Conservation (phyloP, 768 basidiomycete species). For the Pleurotus ostreatus region DNA sequence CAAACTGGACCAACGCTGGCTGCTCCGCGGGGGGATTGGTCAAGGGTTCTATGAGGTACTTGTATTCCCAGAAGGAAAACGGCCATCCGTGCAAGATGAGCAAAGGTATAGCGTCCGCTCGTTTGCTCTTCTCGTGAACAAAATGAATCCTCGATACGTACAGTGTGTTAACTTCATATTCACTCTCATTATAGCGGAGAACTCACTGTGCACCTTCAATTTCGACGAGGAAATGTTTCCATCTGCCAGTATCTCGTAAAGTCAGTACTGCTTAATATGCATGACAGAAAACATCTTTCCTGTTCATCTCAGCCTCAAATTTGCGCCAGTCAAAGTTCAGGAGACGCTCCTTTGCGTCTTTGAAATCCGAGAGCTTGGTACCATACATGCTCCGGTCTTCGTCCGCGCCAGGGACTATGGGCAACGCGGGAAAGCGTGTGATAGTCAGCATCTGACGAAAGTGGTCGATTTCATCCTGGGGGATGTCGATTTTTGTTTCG, state of each 20-base stretch:
- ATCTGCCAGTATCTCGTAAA: neutral
- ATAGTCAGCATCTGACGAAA: neutral
- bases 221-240: neutral
- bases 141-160: constrained; percentile 1
- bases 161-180: neutral
- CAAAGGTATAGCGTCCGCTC: constrained; percentile 7
- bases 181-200: neutral
- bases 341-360: neutral
- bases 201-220: constrained; percentile 2
- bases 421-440: neutral
- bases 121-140: constrained; percentile 6
- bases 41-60: constrained; percentile 3
- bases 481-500: constrained; percentile 5
- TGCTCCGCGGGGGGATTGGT: constrained; percentile 3
- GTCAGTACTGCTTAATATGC: neutral
- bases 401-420: constrained; percentile 4
- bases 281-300: neutral
- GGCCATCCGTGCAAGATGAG: constrained; percentile 10
- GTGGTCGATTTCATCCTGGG: constrained; percentile 1
- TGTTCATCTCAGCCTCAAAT: constrained; percentile 5
- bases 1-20: neutral
- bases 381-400: constrained; percentile 2
- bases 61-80: constrained; percentile 1
- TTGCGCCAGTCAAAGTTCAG: constrained; percentile 4
- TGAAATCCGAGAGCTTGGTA: neutral